A percentile compares a stretch with the other conserved stretches of the same genome.
These are phyloP conservation scores for Tricholoma terreum DNA, from an alignment of 768 basidiomycete species.

Conservation along the genomic window DNA sequence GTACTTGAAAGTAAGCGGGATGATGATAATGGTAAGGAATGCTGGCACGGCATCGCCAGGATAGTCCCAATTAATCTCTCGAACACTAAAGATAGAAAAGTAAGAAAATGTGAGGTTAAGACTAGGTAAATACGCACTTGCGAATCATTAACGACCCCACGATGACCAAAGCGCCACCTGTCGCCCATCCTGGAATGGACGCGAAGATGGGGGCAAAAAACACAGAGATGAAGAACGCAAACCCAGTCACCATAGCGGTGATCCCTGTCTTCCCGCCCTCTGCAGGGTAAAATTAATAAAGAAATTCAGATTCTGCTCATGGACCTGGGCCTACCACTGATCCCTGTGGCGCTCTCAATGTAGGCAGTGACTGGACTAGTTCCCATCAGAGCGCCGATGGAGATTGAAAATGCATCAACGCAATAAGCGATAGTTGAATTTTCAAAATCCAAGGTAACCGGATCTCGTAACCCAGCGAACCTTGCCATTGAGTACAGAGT, in stretches of 20 bases:
- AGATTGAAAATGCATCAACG: conserved; percentile 77
- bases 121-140: conserved; percentile 45
- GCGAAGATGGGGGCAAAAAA: conserved; percentile 91
- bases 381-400: conserved; percentile 77
- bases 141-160: conserved; percentile 89
- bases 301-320: neutral
- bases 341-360: conserved; percentile 82
- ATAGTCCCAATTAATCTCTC: conserved; percentile 89
- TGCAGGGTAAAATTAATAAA: conserved; percentile 12
- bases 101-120: neutral
- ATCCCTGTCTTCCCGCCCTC: conserved; percentile 90
- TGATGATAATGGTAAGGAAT: conserved; percentile 77
- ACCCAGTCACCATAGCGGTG: conserved; percentile 67
- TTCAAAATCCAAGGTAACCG: conserved; percentile 84
- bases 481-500: conserved; percentile 91
- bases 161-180: conserved; percentile 80
- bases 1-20: conserved; percentile 76
- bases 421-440: conserved; percentile 80
- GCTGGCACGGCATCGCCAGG: conserved; percentile 85
- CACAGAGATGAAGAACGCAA: conserved; percentile 78
- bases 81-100: conserved; percentile 42
- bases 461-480: conserved; percentile 84
- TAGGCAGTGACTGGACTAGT: conserved; percentile 81
- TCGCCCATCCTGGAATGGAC: conserved; percentile 84
- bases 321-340: conserved; percentile 46